Base-by-base conservation (phyloP, 176 grass and related monocot genomes). In the Alopecurus myosuroides region DNA sequence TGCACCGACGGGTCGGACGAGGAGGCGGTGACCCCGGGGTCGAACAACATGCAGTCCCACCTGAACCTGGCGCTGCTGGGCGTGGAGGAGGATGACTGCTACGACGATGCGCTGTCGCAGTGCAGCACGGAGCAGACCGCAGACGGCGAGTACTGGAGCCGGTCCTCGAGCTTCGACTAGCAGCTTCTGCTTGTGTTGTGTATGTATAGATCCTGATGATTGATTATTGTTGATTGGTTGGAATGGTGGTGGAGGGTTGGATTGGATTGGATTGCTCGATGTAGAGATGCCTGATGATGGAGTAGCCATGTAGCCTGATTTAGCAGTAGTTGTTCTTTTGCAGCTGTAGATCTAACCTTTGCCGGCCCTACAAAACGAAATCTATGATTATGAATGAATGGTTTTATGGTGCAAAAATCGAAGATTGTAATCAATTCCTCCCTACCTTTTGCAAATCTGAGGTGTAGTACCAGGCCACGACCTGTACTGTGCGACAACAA, bases 61-160 rank as follows among this genome's bases (percentile, higher is more conserved):
- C 90, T 99, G 39, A 94, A 78, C 70, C 90, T 99, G 0, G 97
- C 97, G 1, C 63, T 99, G 57, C 88, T 99, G 0, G 97, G 93
- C 12, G 88, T 99, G 31, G 97, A 99, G 2, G 94, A 49, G 18
- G 45, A 91, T n/a, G n/a, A n/a, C n/a, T n/a, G n/a, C 46, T 49
- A 18, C 41, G 97, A 94, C 29, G 97, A 96, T 41, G 80, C 92
- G 5, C 76, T 94, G 60, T 99, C 97, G 9, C 78, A 58, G 22
- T 88, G 88, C 85, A 99, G 97, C 84, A 98, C 91, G 1, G 92
- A 94, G 40, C 95, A 78, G 41, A 94, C 89, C 2, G 78, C 87
- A 12, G 97, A 89, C 81, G 97, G 92, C 30, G 94, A 86, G 58
- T 99, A 97, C 89, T 92, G 94, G 91, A 97, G 97, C 74, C 74